Conservation (phyloP, 2,329 filamentous ascomycete species). For the Penicillium aurantiogriseum region DNA sequence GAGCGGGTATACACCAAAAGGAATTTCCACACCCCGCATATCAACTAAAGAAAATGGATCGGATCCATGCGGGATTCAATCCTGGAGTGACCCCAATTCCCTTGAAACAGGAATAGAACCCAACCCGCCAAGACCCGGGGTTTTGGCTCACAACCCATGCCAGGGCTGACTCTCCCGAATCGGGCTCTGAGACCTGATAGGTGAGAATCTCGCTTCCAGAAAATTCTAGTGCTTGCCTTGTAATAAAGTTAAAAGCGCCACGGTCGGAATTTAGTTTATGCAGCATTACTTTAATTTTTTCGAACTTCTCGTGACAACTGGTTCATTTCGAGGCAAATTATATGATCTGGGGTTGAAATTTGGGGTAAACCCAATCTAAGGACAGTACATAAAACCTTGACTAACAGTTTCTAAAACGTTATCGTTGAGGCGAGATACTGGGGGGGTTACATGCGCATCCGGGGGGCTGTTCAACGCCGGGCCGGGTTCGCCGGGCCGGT, state of each 20-base stretch:
- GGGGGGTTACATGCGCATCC: not conserved
- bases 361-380: not conserved
- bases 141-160: not conserved
- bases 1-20: too few relatives aligned
- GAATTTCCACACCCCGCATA: not conserved
- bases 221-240: not conserved
- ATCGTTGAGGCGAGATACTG: not conserved
- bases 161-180: not conserved
- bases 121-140: not conserved
- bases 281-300: not conserved
- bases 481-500: constrained; percentile 10
- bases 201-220: constrained; percentile 2
- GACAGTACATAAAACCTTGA: not conserved
- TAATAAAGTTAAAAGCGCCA: constrained; percentile 2
- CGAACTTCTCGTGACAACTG: too few relatives aligned
- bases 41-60: not conserved
- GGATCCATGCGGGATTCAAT: not conserved
- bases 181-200: not conserved
- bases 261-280: not conserved
- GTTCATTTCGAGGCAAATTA: not conserved
- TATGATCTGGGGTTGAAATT: not conserved
- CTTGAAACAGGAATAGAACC: not conserved
- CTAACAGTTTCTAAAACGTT: not conserved
- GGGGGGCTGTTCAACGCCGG: constrained; percentile 4
- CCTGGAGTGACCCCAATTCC: not conserved